Conservation (phyloP, 2,329 filamentous ascomycete species). For the Botrytis pseudocinerea region DNA sequence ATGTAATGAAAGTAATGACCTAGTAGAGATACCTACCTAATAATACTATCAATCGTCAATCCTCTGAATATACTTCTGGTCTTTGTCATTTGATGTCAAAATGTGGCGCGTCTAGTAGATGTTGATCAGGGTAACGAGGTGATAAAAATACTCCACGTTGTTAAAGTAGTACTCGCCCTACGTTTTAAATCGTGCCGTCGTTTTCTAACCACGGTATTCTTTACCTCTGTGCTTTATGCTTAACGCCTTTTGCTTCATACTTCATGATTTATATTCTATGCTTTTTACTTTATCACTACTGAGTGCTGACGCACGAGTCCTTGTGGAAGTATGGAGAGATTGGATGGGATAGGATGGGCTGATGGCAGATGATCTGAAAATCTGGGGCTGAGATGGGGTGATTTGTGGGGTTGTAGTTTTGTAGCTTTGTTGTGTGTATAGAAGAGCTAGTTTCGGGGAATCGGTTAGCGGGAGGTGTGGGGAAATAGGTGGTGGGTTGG, state of each 20-base stretch:
- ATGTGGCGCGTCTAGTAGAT: not conserved
- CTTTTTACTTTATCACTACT: not conserved
- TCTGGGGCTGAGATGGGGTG: not conserved
- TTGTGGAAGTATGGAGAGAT: not conserved
- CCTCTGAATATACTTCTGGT: not conserved
- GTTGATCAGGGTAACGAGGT: not conserved
- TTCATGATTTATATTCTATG: not conserved
- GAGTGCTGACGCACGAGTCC: not conserved
- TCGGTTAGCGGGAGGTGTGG: not conserved
- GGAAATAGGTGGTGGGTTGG: too few species aligned
- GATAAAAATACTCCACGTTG: not conserved
- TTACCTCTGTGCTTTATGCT: not conserved
- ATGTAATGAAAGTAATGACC: slow-evolving; percentile 5
- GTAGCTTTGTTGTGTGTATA: not conserved
- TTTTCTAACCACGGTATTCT: not conserved
- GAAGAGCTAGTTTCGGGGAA: not conserved
- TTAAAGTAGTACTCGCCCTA: not conserved
- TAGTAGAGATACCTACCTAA: not conserved
- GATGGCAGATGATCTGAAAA: not conserved
- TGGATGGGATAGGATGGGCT: not conserved
- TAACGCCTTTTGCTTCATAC: not conserved
- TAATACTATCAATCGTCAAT: not conserved
- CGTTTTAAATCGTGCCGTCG: not conserved
- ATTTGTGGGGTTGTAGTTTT: not conserved
- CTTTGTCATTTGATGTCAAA: not conserved